Conservation (phyloP, 2,329 filamentous ascomycete species). For the Ceratocystiopsis minuta region DNA sequence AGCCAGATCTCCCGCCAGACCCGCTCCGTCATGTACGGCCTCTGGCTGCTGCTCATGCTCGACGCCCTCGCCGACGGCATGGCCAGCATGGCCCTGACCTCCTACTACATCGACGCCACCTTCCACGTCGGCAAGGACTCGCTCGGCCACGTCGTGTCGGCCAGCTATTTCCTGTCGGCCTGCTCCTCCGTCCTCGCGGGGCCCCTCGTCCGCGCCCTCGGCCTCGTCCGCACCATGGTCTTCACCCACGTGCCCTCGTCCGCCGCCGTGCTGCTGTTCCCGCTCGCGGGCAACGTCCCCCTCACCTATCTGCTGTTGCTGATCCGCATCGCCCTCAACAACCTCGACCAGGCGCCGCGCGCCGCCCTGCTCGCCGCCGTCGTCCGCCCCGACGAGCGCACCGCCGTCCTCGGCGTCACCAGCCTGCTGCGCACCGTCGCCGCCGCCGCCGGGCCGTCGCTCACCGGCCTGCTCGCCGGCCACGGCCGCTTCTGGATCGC, state of each 20-base stretch:
- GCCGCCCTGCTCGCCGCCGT: slow-evolving; percentile 49
- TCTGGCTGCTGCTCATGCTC: slow-evolving; percentile 46
- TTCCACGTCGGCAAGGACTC: slow-evolving; percentile 37
- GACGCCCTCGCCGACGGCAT: slow-evolving; percentile 51
- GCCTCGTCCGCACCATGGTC: slow-evolving; percentile 47
- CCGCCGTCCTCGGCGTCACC: slow-evolving; percentile 54
- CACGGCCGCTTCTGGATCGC: slow-evolving; percentile 40
- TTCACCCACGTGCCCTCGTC: slow-evolving; percentile 46
- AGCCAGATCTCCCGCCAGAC: slow-evolving; percentile 40
- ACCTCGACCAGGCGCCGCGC: slow-evolving; percentile 51
- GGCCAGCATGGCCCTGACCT: slow-evolving; percentile 38
- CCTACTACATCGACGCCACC: slow-evolving; percentile 38
- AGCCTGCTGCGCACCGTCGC: slow-evolving; percentile 41
- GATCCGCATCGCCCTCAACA: slow-evolving; percentile 43
- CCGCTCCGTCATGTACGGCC: slow-evolving; percentile 39
- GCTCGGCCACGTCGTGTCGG: slow-evolving; percentile 40
- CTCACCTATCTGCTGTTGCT: slow-evolving; percentile 37
- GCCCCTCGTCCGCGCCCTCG: slow-evolving; percentile 37
- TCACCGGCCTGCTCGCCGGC: slow-evolving; percentile 37
- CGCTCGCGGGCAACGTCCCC: slow-evolving; percentile 29
- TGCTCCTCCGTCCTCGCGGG: slow-evolving; percentile 37
- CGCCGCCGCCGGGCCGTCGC: slow-evolving; percentile 31
- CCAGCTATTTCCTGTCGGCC: slow-evolving; percentile 33
- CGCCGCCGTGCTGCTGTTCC: slow-evolving; percentile 40
- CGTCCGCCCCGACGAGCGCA: slow-evolving; percentile 45